These are phyloP conservation scores for Monilinia fructigena DNA, from an alignment of 2,329 filamentous ascomycete genomes.

Conservation along the genomic window DNA sequence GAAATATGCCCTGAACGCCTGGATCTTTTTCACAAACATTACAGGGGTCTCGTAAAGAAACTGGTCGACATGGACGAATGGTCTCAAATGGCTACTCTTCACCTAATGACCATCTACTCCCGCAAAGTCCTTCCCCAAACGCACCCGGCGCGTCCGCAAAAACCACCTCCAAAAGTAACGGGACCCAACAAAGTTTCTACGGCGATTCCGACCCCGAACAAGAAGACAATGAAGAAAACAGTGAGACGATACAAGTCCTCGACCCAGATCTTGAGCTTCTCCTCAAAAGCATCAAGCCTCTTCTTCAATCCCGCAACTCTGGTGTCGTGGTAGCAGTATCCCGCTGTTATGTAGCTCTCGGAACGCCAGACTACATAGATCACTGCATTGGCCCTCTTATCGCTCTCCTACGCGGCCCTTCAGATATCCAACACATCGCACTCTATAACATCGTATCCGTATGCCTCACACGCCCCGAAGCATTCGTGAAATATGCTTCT, in stretches of 20 bases:
- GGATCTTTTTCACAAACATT: constrained; percentile 88
- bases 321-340: constrained; percentile 87
- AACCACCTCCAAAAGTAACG: constrained; percentile 41
- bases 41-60: constrained; percentile 80
- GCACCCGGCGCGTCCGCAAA: constrained; percentile 54
- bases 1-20: constrained; percentile 85
- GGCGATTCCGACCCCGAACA: constrained; percentile 55
- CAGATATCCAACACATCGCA: constrained; percentile 85
- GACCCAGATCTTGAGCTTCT: constrained; percentile 83
- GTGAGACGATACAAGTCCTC: constrained; percentile 56
- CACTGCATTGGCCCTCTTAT: constrained; percentile 79
- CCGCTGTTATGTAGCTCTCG: constrained; percentile 80
- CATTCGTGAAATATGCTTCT: constrained; percentile 84
- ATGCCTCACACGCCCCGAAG: constrained; percentile 68
- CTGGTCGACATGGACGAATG: constrained; percentile 99
- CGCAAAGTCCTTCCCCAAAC: constrained; percentile 82
- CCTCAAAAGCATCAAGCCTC: constrained; percentile 74
- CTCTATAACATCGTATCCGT: constrained; percentile 96
- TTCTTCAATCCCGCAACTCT: constrained; percentile 89
- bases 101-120: constrained; percentile 79
- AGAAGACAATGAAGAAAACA: constrained; percentile 44
- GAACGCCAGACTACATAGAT: constrained; percentile 72
- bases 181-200: constrained; percentile 72
- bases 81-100: constrained; percentile 83
- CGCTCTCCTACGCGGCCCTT: constrained; percentile 77